Evolutionary conservation across 352 stramenopile genomes (phyloP), one percentile per base, ranked within the genome.

Genomic region (Thalassiosira sp.): DNA sequence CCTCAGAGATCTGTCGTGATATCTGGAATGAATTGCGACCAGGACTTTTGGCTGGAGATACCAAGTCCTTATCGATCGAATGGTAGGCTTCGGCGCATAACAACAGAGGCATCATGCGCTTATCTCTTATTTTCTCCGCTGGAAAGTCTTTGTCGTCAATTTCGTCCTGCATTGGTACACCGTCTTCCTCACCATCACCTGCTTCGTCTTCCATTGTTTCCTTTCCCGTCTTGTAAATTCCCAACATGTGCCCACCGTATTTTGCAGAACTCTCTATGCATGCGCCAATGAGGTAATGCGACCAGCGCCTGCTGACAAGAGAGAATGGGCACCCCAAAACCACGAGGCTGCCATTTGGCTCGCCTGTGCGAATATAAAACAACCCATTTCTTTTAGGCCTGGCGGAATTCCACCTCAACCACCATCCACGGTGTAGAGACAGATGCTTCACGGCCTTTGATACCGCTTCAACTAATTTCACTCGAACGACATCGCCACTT

Each of bases 401-500:
- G 5, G 59, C 71, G 3, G 69, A 75, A 16, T 82, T 81, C 88
- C 88, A 93, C 59, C 88, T 89, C 15, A 93, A 65, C 85, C 85
- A 93, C 88, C 88, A 93, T 22, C 88, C 88, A 8, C 78, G 66
- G 70, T 91, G 81, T 64, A 89, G 83, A 0, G 75, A 76, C 40
- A 91, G 70, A 54, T 88, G 91, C 57, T 72, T 76, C 15, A 72
- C 51, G 31, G n/a, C 37, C 42, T 79, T 86, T n/a, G 59, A 45
- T 2, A 53, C 42, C 11, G 54, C 66, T 28, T 87, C 72, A 45
- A 85, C 53, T 28, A 89, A 68, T 58, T 89, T 88, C 45, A 93
- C 70, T 28, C 78, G 45, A 11, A 93, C 87, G 20, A 76, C 76
- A 63, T 93, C 87, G 0, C 87, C 87, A 57, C 70, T 88, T 70